Evolutionary conservation across 2,329 filamentous ascomycete species (phyloP), one percentile per base, ranked within the genome.

Genomic region (Calonectria hongkongensis): DNA sequence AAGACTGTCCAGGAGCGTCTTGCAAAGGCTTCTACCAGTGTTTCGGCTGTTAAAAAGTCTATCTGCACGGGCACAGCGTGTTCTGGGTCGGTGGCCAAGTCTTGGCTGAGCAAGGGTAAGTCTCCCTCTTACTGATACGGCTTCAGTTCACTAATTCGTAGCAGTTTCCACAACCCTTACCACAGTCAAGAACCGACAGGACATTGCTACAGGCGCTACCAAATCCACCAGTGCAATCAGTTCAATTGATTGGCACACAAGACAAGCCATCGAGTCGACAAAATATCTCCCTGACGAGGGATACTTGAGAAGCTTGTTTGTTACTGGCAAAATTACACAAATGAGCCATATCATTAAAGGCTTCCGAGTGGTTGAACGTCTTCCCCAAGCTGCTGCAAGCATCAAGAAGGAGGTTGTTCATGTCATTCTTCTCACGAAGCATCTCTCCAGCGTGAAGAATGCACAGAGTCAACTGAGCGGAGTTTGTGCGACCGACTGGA

Each of bases 401-500:
- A 33, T 65, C 62, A 65, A 48, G n/a, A 65, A 65, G 43, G 28
- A 65, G 10, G 62, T 65, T 4, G 45, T 65, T 27, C 62, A 48
- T n/a, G 6, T 27, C 13, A 50, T 65, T 39, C 62, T 65, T 27
- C 62, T 65, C n/a, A 65, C 62, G n/a, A 65, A 65, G 43, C 45
- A 65, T 41, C 41, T 48, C 4, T 36, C 30, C 45, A 50, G 36
- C 10, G 62, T 65, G 18, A 65, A 65, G 62, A 50, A 30, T 10
- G 43, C 62, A 2, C 62, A 65, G 45, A 8, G 28, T 10, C 62
- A 65, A 18, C 45, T 65, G 16, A 65, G 47, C 5, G 43, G 39
- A 3, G 45, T 65, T 16, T 45, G 50, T 2, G 28, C 43, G n/a
- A 48, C 45, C 28, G n/a, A 65, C 10, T 65, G 62, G 62, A 50